Conservation (phyloP, 106 monocot species). For the Cymbidium sinense region DNA sequence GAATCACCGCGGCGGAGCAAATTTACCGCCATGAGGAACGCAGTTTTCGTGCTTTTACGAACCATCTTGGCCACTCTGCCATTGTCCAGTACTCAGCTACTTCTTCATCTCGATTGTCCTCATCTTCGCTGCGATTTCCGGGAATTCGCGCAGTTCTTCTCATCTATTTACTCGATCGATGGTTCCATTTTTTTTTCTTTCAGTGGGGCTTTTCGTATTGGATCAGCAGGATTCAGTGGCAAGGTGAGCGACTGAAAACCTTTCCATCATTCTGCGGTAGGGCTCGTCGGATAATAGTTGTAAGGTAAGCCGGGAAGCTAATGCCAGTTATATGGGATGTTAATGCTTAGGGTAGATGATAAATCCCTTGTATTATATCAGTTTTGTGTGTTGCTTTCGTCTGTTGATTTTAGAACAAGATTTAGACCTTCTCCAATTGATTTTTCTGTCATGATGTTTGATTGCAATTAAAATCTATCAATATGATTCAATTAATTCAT, state of each 20-base stretch:
- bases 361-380: background rate
- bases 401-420: background rate
- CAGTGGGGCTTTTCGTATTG: background rate
- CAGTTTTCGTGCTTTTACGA: background rate
- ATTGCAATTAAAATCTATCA: too few species aligned
- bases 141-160: too few species aligned
- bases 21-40: slow-evolving; percentile 5
- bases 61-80: background rate
- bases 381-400: background rate
- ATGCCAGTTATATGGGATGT: too few species aligned
- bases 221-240: background rate
- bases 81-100: background rate
- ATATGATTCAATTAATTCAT: too few species aligned
- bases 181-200: background rate
- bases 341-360: background rate
- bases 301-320: background rate
- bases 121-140: too few species aligned
- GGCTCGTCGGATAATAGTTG: background rate
- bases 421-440: background rate
- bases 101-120: too few species aligned
- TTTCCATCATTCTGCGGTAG: background rate
- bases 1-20: too few species aligned
- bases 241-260: background rate
- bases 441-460: too few species aligned
- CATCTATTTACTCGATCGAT: too few species aligned